A percentile compares a stretch with the other conserved stretches of the same genome.
These are phyloP conservation scores for Xylaria multiplex DNA, from an alignment of 2,329 filamentous ascomycete species.

Conservation along the genomic window DNA sequence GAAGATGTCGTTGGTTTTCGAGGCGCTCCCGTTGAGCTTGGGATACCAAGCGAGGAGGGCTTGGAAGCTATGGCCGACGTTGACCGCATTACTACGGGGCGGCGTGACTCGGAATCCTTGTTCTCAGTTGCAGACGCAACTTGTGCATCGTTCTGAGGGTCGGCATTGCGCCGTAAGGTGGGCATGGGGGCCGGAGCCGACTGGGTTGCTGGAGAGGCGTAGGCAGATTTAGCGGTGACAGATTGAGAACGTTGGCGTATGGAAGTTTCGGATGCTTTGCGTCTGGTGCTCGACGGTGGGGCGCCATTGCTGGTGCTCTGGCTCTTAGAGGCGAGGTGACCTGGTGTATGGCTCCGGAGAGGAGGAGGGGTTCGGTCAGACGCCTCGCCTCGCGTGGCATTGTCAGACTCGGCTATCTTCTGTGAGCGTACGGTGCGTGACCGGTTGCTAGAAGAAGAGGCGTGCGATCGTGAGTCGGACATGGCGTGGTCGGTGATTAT, in stretches of 20 bases:
- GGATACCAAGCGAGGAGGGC: slow-evolving; percentile 37
- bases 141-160: slow-evolving; percentile 42
- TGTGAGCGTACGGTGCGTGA: slow-evolving; percentile 63
- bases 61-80: slow-evolving; percentile 61
- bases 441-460: slow-evolving; percentile 50
- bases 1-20: slow-evolving; percentile 40
- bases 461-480: slow-evolving; percentile 49
- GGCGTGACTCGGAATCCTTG: slow-evolving; percentile 49
- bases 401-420: slow-evolving; percentile 54
- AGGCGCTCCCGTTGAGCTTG: slow-evolving; percentile 34
- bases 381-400: slow-evolving; percentile 46
- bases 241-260: slow-evolving; percentile 66
- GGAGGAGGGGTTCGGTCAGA: slow-evolving; percentile 50
- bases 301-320: slow-evolving; percentile 29
- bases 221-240: slow-evolving; percentile 51
- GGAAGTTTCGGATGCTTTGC: slow-evolving; percentile 62
- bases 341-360: slow-evolving; percentile 69
- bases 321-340: slow-evolving; percentile 69
- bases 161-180: slow-evolving; percentile 45
- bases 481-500: slow-evolving; percentile 39
- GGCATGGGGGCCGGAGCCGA: slow-evolving; percentile 45
- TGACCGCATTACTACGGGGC: slow-evolving; percentile 60
- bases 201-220: slow-evolving; percentile 46
- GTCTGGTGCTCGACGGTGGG: slow-evolving; percentile 49
- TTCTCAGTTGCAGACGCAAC: slow-evolving; percentile 47